Evolutionary conservation across 352 stramenopile species (phyloP), one percentile per base, ranked within the genome.

Genomic region (Hyaloperonospora brassicae): DNA sequence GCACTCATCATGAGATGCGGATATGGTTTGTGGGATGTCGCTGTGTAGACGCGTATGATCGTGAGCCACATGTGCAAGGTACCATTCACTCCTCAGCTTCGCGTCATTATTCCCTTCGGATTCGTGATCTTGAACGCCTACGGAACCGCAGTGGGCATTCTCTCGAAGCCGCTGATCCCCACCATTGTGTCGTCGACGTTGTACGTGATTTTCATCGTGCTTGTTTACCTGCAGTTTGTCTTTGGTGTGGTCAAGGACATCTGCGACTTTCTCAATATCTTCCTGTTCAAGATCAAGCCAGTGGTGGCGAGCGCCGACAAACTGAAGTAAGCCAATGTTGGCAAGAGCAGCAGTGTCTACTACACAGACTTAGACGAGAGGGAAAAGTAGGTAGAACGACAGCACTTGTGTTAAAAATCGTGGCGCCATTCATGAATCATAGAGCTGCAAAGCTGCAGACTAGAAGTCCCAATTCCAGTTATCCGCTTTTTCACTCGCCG

Each of bases 41-140:
- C 8, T 70, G 9, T 47, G 31, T 55, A 93, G 80, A 92, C 81
- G 27, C 81, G 81, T 60, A 94, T 94, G 84, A 94, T 92, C 61
- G 70, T 86, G 48, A 89, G 79, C 67, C 84, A 94, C 72, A 94
- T 94, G 84, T 94, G 81, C 68, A 94, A 94, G 68, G 76, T 94
- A 23, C 79, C 81, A 44, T 94, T 87, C 60, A 80, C 81, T 38
- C 76, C 74, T 27, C 84, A 94, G 60, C 62, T 90, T 10, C 84
- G 80, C 36, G 79, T 94, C 34, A 76, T 94, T 51, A 72, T 94
- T 1, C 84, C 84, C 17, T 83, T 89, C 50, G 76, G 69, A 0
- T 64, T 89, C 39, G 69, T 92, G 36, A 76, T 90, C 35, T 70
- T 88, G 41, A 91, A 88, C 59, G 69, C 77, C 40, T 89, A 89